A percentile compares a stretch with the other conserved stretches of the same genome.
Conservation (phyloP, 2,329 filamentous ascomycete genomes). For the Orbilia blumenaviensis region DNA sequence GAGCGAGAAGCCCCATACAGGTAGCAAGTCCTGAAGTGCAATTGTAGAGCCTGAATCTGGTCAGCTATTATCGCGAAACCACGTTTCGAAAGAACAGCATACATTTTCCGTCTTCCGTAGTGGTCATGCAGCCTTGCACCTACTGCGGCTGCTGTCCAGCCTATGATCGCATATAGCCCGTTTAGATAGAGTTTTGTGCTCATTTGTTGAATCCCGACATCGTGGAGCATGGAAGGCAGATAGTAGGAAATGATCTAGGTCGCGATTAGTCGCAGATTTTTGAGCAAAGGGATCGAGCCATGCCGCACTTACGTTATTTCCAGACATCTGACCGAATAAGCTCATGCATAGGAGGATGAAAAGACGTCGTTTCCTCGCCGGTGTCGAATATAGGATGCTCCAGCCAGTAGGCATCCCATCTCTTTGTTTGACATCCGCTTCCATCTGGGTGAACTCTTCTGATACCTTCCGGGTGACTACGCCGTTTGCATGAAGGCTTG, state of each 20-base stretch:
- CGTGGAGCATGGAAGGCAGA: conserved; percentile 63
- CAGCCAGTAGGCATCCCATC: conserved; percentile 26
- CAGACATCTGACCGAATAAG: conserved; percentile 66
- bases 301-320: conserved; percentile 62
- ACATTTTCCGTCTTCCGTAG: conserved; percentile 62
- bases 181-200: conserved; percentile 63
- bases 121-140: conserved; percentile 62
- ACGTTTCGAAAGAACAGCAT: not conserved
- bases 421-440: conserved; percentile 29
- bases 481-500: conserved; percentile 69
- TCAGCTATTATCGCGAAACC: not conserved
- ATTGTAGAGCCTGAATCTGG: conserved; percentile 57
- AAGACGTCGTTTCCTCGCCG: conserved; percentile 59
- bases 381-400: conserved; percentile 58
- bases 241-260: conserved; percentile 59
- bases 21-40: conserved; percentile 60
- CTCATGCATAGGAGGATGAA: conserved; percentile 66
- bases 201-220: conserved; percentile 61
- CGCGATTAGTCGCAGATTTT: not conserved
- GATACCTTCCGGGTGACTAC: conserved; percentile 54
- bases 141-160: conserved; percentile 61
- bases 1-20: conserved; percentile 61
- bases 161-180: conserved; percentile 63
- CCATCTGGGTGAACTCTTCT: conserved; percentile 45
- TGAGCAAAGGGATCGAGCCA: conserved; percentile 58